Evolutionary conservation across 108 stramenopile genomes (phyloP), one percentile per base, ranked within the genome.

Genomic region (Cyclotella atomus): DNA sequence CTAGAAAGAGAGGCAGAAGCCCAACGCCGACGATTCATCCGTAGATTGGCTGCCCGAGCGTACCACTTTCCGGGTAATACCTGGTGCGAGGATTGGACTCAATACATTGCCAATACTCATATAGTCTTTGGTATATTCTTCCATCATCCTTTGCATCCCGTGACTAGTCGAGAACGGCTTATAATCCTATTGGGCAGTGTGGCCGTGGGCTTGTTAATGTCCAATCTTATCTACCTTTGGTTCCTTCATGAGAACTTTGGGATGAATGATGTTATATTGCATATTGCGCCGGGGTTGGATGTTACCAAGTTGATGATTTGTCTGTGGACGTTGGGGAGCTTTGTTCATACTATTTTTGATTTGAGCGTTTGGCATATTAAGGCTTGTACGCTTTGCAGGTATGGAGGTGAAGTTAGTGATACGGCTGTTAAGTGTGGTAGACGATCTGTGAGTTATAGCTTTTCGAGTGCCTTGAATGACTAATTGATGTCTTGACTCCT

Each of bases 301-400:
- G 67, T 88, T 19, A 87, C 83, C 38, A 66, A 77, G 53, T 76
- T 88, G 38, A 90, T 90, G 87, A 54, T 90, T 16, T 25, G 83
- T 2, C 69, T 94, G 33, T 94, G 91, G 93, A 94, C 93, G 15
- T 28, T 92, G 21, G 93, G 93, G 20, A 83, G 90, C 62, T 72
- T 59, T 20, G 61, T 87, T 17, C 90, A 94, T 75, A 70, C 87
- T 8, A 25, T 82, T 14, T 91, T 85, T 66, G 89, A 91, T 60
- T 62, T 88, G 49, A 54, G 60, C n/a, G 72, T 90, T 28, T 94
- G 93, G 93, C 80, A 87, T 44, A 79, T 92, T 55, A 76, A 88
- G 15, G 88, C 89, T n/a, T 94, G 91, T 79, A 82, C 81, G 1
- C 89, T 89, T 68, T 92, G 84, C 59, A 53, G 78, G 30, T 70